phyloP scores from a whole-genome alignment of 352 stramenopile species.

The Globisporangium nunn region DNA sequence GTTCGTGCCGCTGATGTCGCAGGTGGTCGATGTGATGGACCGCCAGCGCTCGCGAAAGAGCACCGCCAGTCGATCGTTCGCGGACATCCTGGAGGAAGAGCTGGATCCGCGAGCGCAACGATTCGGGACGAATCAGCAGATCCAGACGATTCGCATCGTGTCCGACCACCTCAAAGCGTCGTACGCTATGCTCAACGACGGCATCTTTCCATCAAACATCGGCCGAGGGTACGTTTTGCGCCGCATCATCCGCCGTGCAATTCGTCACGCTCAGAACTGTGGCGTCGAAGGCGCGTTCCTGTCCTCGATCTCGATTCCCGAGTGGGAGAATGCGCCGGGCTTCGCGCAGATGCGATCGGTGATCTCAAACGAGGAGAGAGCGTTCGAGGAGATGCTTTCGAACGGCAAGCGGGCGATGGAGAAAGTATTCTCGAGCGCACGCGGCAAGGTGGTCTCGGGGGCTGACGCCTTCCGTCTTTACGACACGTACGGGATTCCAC shows the following conservation, averaged over 20 bases:
- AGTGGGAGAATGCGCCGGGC: constrained; percentile 25
- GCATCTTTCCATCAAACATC: constrained; percentile 93
- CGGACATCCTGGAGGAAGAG: constrained; percentile 30
- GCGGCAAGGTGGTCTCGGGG: constrained; percentile 29
- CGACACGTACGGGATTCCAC: constrained; percentile 69
- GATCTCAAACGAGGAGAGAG: constrained; percentile 59
- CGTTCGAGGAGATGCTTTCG: constrained; percentile 66
- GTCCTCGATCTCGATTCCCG: constrained; percentile 38
- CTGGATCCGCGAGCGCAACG: constrained; percentile 27
- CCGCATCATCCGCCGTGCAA: constrained; percentile 89
- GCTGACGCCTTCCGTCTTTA: constrained; percentile 63
- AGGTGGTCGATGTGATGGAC: constrained; percentile 44
- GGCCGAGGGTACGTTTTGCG: constrained; percentile 95
- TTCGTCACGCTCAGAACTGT: constrained; percentile 60
- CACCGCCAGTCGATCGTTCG: constrained; percentile 18
- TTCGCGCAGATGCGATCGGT: constrained; percentile 62
- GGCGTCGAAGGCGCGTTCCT: constrained; percentile 48
- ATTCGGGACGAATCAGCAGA: constrained; percentile 48
- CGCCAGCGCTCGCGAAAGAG: constrained; percentile 10
- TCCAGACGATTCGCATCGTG: constrained; percentile 83
- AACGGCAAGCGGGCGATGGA: constrained; percentile 58
- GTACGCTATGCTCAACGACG: constrained; percentile 92
- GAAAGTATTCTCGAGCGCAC: constrained; percentile 34
- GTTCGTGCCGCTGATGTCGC: constrained; percentile 88
- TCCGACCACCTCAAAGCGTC: constrained; percentile 94